Evolutionary conservation across 2,329 filamentous ascomycete genomes (phyloP).

Genomic region (Nigrospora osmanthi): DNA sequence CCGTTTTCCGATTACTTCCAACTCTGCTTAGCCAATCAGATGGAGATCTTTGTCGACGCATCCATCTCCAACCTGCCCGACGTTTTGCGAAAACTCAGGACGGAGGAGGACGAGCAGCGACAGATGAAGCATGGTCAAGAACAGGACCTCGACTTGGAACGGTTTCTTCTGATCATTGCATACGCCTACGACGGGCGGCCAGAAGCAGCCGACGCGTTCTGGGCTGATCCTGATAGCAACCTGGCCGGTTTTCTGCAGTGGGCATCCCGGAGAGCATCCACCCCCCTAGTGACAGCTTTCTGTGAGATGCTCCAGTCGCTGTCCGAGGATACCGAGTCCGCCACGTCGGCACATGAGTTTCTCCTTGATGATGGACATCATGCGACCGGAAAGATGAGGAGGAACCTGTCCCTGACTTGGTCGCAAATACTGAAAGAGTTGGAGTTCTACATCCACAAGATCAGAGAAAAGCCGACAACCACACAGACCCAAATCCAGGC

Average conservation of each 20-base stretch:
- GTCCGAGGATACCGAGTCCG: slow-evolving; percentile 74
- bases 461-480: slow-evolving; percentile 61
- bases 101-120: slow-evolving; percentile 84
- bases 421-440: slow-evolving; percentile 87
- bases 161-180: slow-evolving; percentile 86
- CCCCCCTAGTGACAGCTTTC: slow-evolving; percentile 91
- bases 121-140: slow-evolving; percentile 58
- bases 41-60: slow-evolving; percentile 83
- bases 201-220: slow-evolving; percentile 81
- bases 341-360: slow-evolving; percentile 80
- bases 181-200: slow-evolving; percentile 82
- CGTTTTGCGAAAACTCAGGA: slow-evolving; percentile 74
- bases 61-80: slow-evolving; percentile 96
- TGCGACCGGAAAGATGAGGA: slow-evolving; percentile 69
- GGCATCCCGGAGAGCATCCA: slow-evolving; percentile 92
- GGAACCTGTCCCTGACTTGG: slow-evolving; percentile 84
- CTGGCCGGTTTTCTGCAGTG: slow-evolving; percentile 92
- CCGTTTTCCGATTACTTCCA: slow-evolving; percentile 68
- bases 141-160: slow-evolving; percentile 70
- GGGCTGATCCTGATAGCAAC: slow-evolving; percentile 87
- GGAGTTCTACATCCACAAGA: slow-evolving; percentile 71
- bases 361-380: slow-evolving; percentile 76
- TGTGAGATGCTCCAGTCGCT: slow-evolving; percentile 93
- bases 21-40: slow-evolving; percentile 63
- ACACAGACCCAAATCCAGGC: slow-evolving; percentile 45